Evolutionary conservation across 805 yeast species (phyloP), one percentile per base, ranked within the genome.

Genomic region (Metschnikowia sp.): DNA sequence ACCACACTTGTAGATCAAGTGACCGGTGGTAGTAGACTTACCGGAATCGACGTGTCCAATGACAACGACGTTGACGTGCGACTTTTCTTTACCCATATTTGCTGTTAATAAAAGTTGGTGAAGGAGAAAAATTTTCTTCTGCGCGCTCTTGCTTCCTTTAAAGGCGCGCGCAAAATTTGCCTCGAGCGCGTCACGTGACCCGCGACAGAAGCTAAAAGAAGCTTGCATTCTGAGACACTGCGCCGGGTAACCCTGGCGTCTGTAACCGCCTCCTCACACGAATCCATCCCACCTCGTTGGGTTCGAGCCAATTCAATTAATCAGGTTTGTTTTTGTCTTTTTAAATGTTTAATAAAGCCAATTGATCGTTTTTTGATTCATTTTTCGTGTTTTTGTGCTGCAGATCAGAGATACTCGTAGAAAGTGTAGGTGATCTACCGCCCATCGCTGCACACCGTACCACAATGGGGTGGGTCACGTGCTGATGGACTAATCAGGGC

Each of bases 31-130:
- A 74, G 98, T 91, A 60, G 97, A 92, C 82, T 88, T 87, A 69
- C 75, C 75, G 69, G 97, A 91, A 81, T 92, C 98, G 97, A 94
- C 98, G 96, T 92, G 98, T 80, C 98, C 99, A 78, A 92, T 92
- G 75, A 94, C 98, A 78, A 94, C 99, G 81, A 92, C 96, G 96
- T 92, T 92, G 83, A 92, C 88, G 88, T 92, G 98, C 79, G 82
- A 70, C 86, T 92, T 91, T 72, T 84, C 96, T 79, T 89, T 89
- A 84, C 96, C 96, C 96, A 71, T 72, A 53, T 47, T 63, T 51
- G 46, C 43, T 48, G 37, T 37, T 31, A 38, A 38, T 41, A 45
- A 44, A 41, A 49, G 49, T 39, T 44, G 36, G 41, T 11, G 50
- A 36, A 26, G 36, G 39, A 36, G 26, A 34, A 35, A 45, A 51